phyloP scores from a whole-genome alignment of 108 stramenopile genomes.

The Fistulifera pelliculosa region DNA sequence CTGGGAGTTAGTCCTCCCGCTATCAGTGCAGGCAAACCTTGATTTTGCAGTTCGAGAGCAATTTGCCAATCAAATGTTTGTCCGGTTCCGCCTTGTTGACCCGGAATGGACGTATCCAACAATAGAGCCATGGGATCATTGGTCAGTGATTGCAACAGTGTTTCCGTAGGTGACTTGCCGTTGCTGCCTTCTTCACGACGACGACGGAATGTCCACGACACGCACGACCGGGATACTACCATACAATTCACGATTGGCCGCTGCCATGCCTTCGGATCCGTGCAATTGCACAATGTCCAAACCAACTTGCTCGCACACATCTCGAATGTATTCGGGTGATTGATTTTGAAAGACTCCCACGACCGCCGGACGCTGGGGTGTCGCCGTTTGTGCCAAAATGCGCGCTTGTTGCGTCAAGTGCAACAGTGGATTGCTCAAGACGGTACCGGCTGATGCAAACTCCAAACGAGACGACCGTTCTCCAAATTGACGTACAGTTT shows the following conservation, averaged over 20 bases:
- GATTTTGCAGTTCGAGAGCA: constrained; percentile 70
- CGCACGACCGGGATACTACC: constrained; percentile 82
- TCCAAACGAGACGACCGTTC: constrained; percentile 42
- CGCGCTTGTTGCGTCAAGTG: constrained; percentile 39
- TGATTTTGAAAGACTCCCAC: constrained; percentile 98
- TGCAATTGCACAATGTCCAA: constrained; percentile 97
- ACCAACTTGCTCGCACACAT: constrained; percentile 73
- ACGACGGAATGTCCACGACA: constrained; percentile 86
- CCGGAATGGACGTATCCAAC: constrained; percentile 91
- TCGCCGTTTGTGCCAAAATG: constrained; percentile 41
- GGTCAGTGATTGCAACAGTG: constrained; percentile 45
- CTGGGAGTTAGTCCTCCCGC: constrained; percentile 91
- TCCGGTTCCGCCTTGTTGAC: constrained; percentile 88
- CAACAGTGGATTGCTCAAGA: constrained; percentile 22
- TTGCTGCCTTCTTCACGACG: constrained; percentile 39
- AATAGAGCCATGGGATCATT: constrained; percentile 79
- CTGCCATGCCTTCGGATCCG: constrained; percentile 86
- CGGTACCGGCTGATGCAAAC: neutral
- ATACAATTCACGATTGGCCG: constrained; percentile 40
- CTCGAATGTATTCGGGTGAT: constrained; percentile 56
- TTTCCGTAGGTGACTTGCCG: constrained; percentile 43
- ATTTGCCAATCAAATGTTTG: constrained; percentile 89
- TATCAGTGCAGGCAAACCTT: constrained; percentile 92
- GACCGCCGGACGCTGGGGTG: constrained; percentile 56
- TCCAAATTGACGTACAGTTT: constrained; percentile 79